Evolutionary conservation across 352 stramenopile species (phyloP).

Genomic region (Elongisporangium undulatum): DNA sequence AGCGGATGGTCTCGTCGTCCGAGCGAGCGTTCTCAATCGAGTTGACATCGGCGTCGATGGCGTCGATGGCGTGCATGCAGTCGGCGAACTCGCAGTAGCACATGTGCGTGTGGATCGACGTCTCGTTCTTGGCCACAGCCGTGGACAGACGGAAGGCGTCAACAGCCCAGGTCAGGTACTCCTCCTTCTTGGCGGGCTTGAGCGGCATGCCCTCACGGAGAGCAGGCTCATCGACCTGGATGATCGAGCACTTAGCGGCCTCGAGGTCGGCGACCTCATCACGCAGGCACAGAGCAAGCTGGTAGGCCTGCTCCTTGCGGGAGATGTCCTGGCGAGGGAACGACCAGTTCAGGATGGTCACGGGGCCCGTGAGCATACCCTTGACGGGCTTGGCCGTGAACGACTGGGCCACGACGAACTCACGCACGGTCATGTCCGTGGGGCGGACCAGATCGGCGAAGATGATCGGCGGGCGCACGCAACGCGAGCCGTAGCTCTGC

Average conservation of each 20-base stretch:
- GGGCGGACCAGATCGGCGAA: constrained; percentile 85
- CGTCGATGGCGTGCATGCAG: constrained; percentile 91
- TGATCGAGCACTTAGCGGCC: constrained; percentile 81
- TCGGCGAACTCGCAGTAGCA: constrained; percentile 95
- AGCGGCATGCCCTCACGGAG: constrained; percentile 91
- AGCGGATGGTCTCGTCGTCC: constrained; percentile 88
- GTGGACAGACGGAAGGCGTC: constrained; percentile 88
- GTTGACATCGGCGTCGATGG: constrained; percentile 93
- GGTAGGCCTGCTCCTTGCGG: constrained; percentile 87
- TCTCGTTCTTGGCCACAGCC: constrained; percentile 81
- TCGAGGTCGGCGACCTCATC: constrained; percentile 92
- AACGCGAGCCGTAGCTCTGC: constrained; percentile 91
- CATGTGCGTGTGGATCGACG: constrained; percentile 95
- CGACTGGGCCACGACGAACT: constrained; percentile 89
- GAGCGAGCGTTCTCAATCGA: constrained; percentile 93
- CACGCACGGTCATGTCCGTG: constrained; percentile 86
- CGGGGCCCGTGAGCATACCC: constrained; percentile 92
- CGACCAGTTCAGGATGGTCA: constrained; percentile 96
- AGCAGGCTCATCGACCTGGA: constrained; percentile 92
- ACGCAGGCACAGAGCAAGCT: constrained; percentile 86
- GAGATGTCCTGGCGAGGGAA: constrained; percentile 91
- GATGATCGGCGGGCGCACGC: constrained; percentile 90
- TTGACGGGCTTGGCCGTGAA: constrained; percentile 91
- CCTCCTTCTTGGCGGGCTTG: constrained; percentile 77
- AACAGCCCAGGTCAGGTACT: constrained; percentile 76